Percentiles rank a stretch among this genome's conserved stretches.
These are phyloP conservation scores for Fusarium falciforme DNA, from an alignment of 2,329 filamentous ascomycete genomes.

Conservation along the genomic window DNA sequence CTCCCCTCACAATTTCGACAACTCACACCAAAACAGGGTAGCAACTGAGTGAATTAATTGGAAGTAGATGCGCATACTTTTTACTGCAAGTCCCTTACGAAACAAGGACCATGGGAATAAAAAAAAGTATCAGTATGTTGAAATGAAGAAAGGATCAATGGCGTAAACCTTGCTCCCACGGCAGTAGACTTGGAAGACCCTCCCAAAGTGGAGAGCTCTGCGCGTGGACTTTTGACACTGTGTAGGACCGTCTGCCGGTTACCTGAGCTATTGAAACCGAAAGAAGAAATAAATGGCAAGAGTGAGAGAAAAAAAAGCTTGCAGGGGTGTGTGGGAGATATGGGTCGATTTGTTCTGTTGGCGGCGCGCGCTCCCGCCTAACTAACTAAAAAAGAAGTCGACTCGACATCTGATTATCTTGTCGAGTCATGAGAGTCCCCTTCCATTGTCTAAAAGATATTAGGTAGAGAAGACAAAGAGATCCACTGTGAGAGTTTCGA, in stretches of 20 bases:
- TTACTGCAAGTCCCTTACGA: not conserved
- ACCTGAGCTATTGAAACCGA: not conserved
- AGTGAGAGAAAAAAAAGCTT: not conserved
- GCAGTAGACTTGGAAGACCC: not conserved
- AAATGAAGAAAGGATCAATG: not conserved
- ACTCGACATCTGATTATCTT: not conserved
- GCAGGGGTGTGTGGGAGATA: not conserved
- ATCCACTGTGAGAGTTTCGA: not conserved
- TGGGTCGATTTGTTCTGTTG: not conserved
- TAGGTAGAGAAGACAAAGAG: not conserved
- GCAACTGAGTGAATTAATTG: not conserved
- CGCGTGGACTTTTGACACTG: not conserved
- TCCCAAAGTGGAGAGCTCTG: not conserved
- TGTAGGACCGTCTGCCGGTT: not conserved
- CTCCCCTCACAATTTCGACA: not conserved
- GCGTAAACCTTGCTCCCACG: not conserved
- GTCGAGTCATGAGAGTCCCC: not conserved
- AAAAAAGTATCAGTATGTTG: not conserved
- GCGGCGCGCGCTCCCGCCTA: not conserved
- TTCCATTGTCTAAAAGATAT: not conserved
- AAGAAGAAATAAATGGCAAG: not conserved
- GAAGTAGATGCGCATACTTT: not conserved
- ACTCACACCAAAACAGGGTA: not conserved
- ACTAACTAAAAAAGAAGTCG: not conserved
- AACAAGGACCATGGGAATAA: not conserved